Base-by-base conservation (phyloP, 345 rosid species). In the Populus tremula region DNA sequence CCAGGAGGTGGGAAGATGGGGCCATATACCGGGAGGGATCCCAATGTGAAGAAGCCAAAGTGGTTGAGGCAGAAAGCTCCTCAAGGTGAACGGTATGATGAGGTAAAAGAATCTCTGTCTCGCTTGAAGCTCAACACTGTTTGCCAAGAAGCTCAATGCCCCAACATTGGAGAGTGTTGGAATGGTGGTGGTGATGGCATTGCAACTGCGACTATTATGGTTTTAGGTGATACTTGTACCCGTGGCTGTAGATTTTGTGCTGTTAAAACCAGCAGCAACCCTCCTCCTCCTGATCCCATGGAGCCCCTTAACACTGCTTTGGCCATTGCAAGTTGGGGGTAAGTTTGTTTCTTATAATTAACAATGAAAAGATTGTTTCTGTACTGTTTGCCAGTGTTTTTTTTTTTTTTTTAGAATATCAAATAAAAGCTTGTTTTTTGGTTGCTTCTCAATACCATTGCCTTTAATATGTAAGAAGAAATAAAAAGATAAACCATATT, bases 181-280 rank as follows among this genome's bases (percentile, higher is more conserved):
- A 96, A 94, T 90, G 99, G 99, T 50, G 99, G 99, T 56, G 93
- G 88, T 31, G 99, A 96, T 80, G 99, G 98, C 70, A 87, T 94
- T 83, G 90, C 98, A 18, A 96, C 98, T 2, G 99, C 98, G 13
- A 96, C 98, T 0, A 96, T 92, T 65, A 96, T 96, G 99, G 85
- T 94, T 77, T 93, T 96, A 49, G 99, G 99, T 45, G 99, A 96
- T 78, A 94, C 97, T 49, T 96, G 98, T 85, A 96, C 99, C 14
- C 98, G 98, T 18, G 98, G 99, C n/a, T 96, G 98, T 78, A 88
- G 99, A 82, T 96, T 96, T 78, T 96, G 99, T 82, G 99, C 98
- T 0, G 99, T 96, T 75, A 96, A 96, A 91, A 94, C 98, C 70
- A 94, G 98, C 84, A 85, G 91, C 77, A 94, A 90, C 73, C 98